Percentiles rank a stretch among this genome's conserved stretches.
Evolutionary conservation across 164 flowering plant genomes (phyloP).

Genomic region (Nymphaea colorata): DNA sequence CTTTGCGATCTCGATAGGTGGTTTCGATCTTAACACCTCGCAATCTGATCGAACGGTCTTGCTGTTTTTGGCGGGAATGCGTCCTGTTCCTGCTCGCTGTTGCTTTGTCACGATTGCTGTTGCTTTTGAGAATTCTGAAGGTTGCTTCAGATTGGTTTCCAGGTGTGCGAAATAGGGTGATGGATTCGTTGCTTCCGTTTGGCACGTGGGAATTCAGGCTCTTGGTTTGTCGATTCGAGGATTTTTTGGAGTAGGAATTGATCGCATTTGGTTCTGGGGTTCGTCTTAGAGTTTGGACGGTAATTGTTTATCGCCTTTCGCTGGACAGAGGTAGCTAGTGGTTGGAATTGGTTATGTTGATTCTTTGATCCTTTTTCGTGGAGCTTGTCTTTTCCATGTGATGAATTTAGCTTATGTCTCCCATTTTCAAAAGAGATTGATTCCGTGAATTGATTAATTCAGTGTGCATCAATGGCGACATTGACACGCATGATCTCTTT

Average conservation of each 20-base stretch:
- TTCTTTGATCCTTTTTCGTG: neutral
- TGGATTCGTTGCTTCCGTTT: neutral
- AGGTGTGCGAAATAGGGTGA: neutral
- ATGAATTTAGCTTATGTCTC: neutral
- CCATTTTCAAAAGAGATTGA: no score
- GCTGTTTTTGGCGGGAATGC: neutral
- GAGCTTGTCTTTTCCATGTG: neutral
- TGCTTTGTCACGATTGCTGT: neutral
- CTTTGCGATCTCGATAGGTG: neutral
- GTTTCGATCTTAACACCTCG: neutral
- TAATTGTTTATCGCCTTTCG: neutral
- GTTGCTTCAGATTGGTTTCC: neutral
- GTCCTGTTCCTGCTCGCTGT: neutral
- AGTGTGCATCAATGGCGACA: neutral
- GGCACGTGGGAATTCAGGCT: neutral
- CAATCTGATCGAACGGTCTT: neutral
- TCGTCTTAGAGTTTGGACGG: neutral
- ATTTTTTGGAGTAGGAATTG: neutral
- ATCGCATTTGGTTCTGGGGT: neutral
- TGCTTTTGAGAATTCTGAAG: neutral
- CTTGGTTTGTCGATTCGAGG: neutral
- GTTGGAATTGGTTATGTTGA: neutral
- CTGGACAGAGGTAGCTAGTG: no score
- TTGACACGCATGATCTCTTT: neutral
- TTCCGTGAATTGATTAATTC: neutral